Conservation (phyloP, 768 basidiomycete species). For the Suillus subaureus region DNA sequence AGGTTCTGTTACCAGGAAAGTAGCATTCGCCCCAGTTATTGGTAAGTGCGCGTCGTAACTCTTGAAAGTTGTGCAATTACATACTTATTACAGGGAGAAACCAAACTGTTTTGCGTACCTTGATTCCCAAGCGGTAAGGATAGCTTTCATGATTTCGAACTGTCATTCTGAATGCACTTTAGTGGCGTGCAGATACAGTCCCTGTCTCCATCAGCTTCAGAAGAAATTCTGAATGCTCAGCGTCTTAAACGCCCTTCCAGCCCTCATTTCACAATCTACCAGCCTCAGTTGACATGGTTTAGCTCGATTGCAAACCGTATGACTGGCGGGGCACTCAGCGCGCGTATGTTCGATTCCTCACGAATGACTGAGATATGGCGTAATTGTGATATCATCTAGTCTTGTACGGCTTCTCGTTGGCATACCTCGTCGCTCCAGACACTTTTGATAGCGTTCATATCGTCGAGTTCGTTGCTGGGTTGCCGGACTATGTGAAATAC, state of each 20-base stretch:
- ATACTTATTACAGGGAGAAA: slow-evolving; percentile 31
- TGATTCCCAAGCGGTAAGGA: slow-evolving; percentile 44
- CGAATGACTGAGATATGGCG: not conserved
- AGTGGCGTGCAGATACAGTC: slow-evolving; percentile 70
- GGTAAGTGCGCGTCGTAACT: slow-evolving; percentile 23
- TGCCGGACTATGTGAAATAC: slow-evolving; percentile 80
- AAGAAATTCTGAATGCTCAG: slow-evolving; percentile 81
- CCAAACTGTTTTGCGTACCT: slow-evolving; percentile 35
- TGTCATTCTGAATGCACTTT: slow-evolving; percentile 8
- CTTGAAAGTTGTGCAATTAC: slow-evolving; percentile 6
- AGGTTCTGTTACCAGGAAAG: slow-evolving; percentile 55
- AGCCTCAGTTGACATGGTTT: slow-evolving; percentile 91
- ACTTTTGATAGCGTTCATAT: slow-evolving; percentile 81
- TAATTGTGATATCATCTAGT: slow-evolving; percentile 44
- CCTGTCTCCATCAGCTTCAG: slow-evolving; percentile 55
- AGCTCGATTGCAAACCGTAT: slow-evolving; percentile 84
- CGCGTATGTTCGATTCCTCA: slow-evolving; percentile 50
- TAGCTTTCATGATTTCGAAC: slow-evolving; percentile 9
- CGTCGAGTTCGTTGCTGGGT: slow-evolving; percentile 65
- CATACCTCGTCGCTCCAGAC: slow-evolving; percentile 81
- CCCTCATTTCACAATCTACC: slow-evolving; percentile 97
- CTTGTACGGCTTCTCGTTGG: slow-evolving; percentile 85
- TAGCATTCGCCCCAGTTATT: slow-evolving; percentile 39
- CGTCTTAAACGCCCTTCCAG: slow-evolving; percentile 86
- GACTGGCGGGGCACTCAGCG: slow-evolving; percentile 82